These are phyloP conservation scores for Saccharomycopsis phalli DNA, from an alignment of 1,139 yeast genomes.

Conservation along the genomic window DNA sequence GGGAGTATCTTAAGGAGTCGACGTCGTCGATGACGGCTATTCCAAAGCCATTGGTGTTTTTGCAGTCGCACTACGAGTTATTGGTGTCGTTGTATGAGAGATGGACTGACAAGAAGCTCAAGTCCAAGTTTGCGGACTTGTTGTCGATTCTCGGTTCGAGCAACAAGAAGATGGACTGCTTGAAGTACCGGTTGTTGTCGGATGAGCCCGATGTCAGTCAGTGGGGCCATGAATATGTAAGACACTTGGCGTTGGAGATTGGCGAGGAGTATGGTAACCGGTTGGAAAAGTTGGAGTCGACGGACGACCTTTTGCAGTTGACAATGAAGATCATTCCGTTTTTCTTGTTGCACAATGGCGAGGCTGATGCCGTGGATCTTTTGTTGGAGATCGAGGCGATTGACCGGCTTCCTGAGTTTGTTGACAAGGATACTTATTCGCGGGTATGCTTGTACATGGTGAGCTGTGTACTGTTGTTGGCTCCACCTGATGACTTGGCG, in stretches of 20 bases:
- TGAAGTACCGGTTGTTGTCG: conserved; percentile 71
- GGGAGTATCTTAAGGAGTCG: conserved; percentile 76
- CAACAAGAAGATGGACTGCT: conserved; percentile 70
- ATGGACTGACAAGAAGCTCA: conserved; percentile 44
- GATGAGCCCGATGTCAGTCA: conserved; percentile 55
- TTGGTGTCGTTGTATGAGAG: conserved; percentile 56
- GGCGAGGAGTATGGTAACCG: conserved; percentile 76
- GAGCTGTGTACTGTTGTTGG: conserved; percentile 88
- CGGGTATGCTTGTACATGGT: conserved; percentile 93
- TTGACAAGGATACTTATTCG: conserved; percentile 74
- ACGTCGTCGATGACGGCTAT: conserved; percentile 99
- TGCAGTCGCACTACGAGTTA: conserved; percentile 75
- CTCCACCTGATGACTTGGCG: conserved; percentile 88
- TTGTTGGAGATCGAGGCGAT: conserved; percentile 82
- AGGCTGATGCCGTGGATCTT: conserved; percentile 95
- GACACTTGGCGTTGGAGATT: conserved; percentile 90
- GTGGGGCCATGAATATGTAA: conserved; percentile 98
- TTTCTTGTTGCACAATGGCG: conserved; percentile 91
- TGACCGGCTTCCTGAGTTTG: conserved; percentile 72
- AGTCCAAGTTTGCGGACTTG: conserved; percentile 63
- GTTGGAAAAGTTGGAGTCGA: conserved; percentile 44
- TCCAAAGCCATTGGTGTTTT: conserved; percentile 93
- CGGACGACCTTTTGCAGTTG: conserved; percentile 45
- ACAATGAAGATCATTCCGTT: conserved; percentile 79
- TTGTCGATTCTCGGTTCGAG: conserved; percentile 88